A percentile compares a stretch with the other conserved stretches of the same genome.
phyloP scores from a whole-genome alignment of 2,329 filamentous ascomycete genomes.

The Ophiostoma tasmaniense region DNA sequence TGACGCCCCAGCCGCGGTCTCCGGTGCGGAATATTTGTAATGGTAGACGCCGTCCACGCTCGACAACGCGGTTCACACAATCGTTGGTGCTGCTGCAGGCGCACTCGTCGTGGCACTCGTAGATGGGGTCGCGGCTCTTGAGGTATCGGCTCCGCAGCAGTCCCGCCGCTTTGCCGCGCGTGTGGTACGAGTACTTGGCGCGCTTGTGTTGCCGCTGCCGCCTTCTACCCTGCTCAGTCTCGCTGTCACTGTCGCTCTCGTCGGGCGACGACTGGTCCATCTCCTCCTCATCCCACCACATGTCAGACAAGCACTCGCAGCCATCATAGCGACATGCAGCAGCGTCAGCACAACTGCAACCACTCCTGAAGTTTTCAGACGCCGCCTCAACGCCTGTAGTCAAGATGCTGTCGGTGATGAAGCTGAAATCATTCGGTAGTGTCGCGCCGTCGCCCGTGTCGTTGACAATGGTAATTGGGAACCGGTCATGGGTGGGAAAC shows the following conservation, averaged over 20 bases:
- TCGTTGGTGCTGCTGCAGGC: conserved; percentile 36
- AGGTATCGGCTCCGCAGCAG: conserved; percentile 45
- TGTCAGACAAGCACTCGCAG: conserved; percentile 57
- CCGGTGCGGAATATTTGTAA: conserved; percentile 69
- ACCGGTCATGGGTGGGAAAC: conserved; percentile 40
- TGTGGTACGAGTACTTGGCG: conserved; percentile 56
- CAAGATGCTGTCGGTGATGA: conserved; percentile 56
- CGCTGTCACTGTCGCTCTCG: conserved; percentile 21
- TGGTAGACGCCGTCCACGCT: conserved; percentile 60
- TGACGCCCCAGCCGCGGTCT: conserved; percentile 69
- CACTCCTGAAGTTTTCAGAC: conserved; percentile 54
- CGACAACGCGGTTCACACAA: conserved; percentile 70
- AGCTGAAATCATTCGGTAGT: conserved; percentile 57
- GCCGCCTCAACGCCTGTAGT: conserved; percentile 51
- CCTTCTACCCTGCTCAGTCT: not conserved
- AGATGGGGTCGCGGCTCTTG: conserved; percentile 54
- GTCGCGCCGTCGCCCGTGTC: conserved; percentile 42
- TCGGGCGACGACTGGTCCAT: conserved; percentile 22
- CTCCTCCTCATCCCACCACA: conserved; percentile 49
- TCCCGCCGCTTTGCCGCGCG: conserved; percentile 42
- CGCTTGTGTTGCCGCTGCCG: conserved; percentile 15
- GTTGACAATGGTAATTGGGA: conserved; percentile 58
- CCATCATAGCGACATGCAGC: conserved; percentile 57
- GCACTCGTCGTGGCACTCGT: conserved; percentile 71
- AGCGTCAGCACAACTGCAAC: conserved; percentile 57